Conservation (phyloP, 1,284 basidiomycete species). For the Microbotryum intermedium region DNA sequence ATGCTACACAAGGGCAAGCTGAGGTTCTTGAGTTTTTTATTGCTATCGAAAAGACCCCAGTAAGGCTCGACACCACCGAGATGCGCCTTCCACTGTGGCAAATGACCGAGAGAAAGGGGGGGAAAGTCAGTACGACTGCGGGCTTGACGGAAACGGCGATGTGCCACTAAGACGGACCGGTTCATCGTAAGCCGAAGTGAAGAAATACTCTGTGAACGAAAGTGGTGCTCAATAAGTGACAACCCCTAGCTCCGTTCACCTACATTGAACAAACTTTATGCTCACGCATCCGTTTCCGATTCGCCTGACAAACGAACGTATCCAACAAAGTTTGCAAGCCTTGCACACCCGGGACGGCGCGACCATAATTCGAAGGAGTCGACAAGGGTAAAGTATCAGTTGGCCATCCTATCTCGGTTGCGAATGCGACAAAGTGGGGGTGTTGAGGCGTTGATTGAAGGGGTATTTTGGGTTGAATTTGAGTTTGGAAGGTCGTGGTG, state of each 20-base stretch:
- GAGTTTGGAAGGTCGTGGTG: conserved; percentile 17
- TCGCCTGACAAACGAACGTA: conserved; percentile 79
- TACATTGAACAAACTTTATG: no score
- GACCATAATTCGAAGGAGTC: conserved; percentile 48
- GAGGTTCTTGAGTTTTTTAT: conserved; percentile 29
- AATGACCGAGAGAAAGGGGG: background rate
- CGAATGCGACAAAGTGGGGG: conserved; percentile 44
- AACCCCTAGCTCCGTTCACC: no score
- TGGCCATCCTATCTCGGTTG: conserved; percentile 61
- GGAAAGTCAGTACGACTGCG: background rate
- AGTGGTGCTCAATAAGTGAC: conserved; percentile 35
- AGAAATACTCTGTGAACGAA: conserved; percentile 18
- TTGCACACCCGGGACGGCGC: conserved; percentile 55
- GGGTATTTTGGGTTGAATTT: no score
- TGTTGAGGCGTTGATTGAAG: no score
- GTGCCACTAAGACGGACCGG: no score
- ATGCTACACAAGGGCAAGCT: conserved; percentile 20
- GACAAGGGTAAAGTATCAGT: conserved; percentile 23
- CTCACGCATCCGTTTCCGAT: conserved; percentile 57
- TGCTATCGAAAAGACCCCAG: conserved; percentile 31
- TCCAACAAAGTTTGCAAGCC: conserved; percentile 69
- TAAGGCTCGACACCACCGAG: conserved; percentile 77
- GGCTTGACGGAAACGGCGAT: no score
- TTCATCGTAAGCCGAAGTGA: conserved; percentile 11
- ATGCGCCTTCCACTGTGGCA: conserved; percentile 42